These are phyloP conservation scores for Zangia roseola DNA, from an alignment of 768 basidiomycete genomes.

Conservation along the genomic window DNA sequence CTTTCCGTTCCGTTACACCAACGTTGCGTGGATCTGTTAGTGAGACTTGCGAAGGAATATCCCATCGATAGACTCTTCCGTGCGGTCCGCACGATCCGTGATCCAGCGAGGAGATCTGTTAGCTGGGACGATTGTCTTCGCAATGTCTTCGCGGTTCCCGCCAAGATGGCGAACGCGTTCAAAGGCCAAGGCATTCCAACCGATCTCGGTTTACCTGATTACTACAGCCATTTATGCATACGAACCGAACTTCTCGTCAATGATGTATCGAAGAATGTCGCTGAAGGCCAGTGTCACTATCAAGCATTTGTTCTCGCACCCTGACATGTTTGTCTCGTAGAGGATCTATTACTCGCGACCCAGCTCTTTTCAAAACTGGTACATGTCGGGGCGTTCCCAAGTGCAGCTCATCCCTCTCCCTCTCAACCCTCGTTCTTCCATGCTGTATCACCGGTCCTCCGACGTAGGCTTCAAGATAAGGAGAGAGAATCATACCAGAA, in stretches of 20 bases:
- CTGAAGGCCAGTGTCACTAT: conserved; percentile 40
- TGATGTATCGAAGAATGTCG: conserved; percentile 37
- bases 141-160: conserved; percentile 62
- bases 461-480: conserved; percentile 31
- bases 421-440: conserved; percentile 74
- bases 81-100: conserved; percentile 41
- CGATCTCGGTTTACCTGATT: conserved; percentile 53
- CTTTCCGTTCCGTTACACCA: conserved; percentile 47
- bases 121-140: conserved; percentile 80
- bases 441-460: conserved; percentile 48
- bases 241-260: conserved; percentile 53
- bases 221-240: conserved; percentile 51
- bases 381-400: conserved; percentile 64
- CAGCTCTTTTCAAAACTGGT: conserved; percentile 67
- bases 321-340: conserved; percentile 31
- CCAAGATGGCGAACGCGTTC: conserved; percentile 75
- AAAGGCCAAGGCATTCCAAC: conserved; percentile 45
- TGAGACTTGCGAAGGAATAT: conserved; percentile 56
- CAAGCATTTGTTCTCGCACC: conserved; percentile 6
- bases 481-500: conserved; percentile 39
- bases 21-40: conserved; percentile 53
- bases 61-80: conserved; percentile 66
- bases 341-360: conserved; percentile 38
- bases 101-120: conserved; percentile 30
- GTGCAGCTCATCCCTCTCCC: conserved; percentile 45